Evolutionary conservation across 1,139 yeast species (phyloP).

Genomic region (Yamadazyma dendronema): DNA sequence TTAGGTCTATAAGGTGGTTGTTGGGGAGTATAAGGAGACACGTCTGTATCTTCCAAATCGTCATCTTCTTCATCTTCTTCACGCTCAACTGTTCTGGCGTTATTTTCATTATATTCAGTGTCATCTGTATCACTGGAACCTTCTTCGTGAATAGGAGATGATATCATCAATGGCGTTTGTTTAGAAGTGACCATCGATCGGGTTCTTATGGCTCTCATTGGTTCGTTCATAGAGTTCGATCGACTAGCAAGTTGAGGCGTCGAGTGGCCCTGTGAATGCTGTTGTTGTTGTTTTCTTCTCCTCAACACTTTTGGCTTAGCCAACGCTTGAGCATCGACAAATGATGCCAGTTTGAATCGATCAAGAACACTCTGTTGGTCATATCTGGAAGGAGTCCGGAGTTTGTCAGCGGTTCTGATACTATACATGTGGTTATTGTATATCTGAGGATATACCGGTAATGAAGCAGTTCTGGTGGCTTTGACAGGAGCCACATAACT

Average conservation of each 20-base stretch:
- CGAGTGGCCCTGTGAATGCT: neutral
- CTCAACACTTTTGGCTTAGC: conserved; percentile 29
- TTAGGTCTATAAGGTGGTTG: conserved; percentile 32
- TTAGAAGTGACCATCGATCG: conserved; percentile 37
- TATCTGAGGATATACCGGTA: conserved; percentile 53
- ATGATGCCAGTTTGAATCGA: conserved; percentile 48
- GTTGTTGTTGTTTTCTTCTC: conserved; percentile 28
- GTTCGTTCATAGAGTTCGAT: conserved; percentile 19
- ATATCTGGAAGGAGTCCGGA: conserved; percentile 38
- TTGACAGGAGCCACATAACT: conserved; percentile 26
- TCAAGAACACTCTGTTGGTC: conserved; percentile 46
- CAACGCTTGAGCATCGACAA: conserved; percentile 39
- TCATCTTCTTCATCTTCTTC: conserved; percentile 17
- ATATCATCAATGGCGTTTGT: conserved; percentile 29
- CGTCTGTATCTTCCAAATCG: conserved; percentile 19
- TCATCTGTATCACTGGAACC: conserved; percentile 34
- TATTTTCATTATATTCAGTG: conserved; percentile 31
- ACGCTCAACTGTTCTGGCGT: conserved; percentile 13
- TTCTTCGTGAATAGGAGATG: conserved; percentile 45
- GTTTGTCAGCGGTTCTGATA: conserved; percentile 43
- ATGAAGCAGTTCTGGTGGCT: conserved; percentile 65
- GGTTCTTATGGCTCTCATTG: conserved; percentile 45
- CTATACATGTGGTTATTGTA: conserved; percentile 41
- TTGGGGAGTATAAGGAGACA: conserved; percentile 45
- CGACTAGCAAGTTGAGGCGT: conserved; percentile 4